Percentiles rank a stretch among this genome's conserved stretches.
Evolutionary conservation across 2,329 filamentous ascomycete genomes (phyloP).

Genomic region (Fusarium papillatum): DNA sequence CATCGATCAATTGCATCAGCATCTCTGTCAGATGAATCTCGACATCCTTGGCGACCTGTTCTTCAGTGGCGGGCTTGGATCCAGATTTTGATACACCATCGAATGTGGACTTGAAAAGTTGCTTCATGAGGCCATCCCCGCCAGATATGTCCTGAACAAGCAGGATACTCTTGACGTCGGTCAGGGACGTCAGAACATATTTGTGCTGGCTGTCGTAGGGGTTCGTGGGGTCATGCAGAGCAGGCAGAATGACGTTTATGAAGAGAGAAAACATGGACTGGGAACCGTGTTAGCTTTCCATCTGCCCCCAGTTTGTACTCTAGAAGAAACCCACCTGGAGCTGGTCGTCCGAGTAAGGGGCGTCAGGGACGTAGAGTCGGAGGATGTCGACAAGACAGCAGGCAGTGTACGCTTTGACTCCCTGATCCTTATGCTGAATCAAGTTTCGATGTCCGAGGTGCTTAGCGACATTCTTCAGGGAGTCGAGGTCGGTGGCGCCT

Average conservation of each 20-base stretch:
- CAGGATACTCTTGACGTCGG: slow-evolving; percentile 94
- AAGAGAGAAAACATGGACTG: slow-evolving; percentile 96
- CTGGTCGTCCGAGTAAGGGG: slow-evolving; percentile 91
- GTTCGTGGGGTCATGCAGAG: slow-evolving; percentile 87
- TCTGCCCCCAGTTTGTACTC: background rate
- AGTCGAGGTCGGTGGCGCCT: slow-evolving; percentile 85
- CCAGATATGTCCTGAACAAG: slow-evolving; percentile 90
- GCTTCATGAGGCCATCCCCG: slow-evolving; percentile 82
- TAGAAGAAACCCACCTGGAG: slow-evolving; percentile 75
- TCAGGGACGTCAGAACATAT: slow-evolving; percentile 89
- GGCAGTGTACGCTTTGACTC: slow-evolving; percentile 89
- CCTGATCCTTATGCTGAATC: slow-evolving; percentile 91
- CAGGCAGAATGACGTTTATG: slow-evolving; percentile 85
- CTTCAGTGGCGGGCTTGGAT: slow-evolving; percentile 80
- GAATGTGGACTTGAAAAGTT: slow-evolving; percentile 90
- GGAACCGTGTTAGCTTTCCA: slow-evolving; percentile 37
- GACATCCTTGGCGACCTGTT: slow-evolving; percentile 92
- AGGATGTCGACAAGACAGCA: slow-evolving; percentile 95
- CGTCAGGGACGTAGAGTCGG: slow-evolving; percentile 92
- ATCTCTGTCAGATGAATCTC: slow-evolving; percentile 93
- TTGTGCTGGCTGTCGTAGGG: slow-evolving; percentile 95
- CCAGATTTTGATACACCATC: slow-evolving; percentile 85
- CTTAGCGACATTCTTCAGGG: slow-evolving; percentile 86
- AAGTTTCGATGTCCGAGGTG: slow-evolving; percentile 87
- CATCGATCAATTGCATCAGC: slow-evolving; percentile 88